A percentile compares a stretch with the other conserved stretches of the same genome.
Conservation (phyloP, 2,329 filamentous ascomycete genomes). For the Ceratocystis ficicola region DNA sequence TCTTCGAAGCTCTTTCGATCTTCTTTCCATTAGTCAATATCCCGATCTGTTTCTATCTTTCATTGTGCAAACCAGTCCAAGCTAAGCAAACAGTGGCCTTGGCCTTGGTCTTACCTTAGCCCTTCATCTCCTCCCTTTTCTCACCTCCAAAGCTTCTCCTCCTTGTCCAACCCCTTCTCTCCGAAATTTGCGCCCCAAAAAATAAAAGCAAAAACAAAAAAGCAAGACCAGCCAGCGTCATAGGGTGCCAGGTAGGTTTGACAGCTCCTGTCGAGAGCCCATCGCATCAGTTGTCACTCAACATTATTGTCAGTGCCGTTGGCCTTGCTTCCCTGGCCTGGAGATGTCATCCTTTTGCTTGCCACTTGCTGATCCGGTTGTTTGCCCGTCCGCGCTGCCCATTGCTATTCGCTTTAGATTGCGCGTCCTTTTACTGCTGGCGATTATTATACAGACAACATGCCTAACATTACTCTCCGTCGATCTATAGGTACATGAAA, state of each 20-base stretch:
- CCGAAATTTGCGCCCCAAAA: background rate
- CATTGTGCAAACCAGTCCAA: background rate
- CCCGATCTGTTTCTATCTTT: background rate
- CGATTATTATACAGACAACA: no score
- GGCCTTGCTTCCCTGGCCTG: background rate
- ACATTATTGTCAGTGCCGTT: background rate
- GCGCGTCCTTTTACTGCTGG: no score
- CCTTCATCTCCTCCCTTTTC: conserved; percentile 24
- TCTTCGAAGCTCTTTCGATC: background rate
- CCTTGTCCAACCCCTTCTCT: background rate
- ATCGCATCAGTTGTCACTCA: background rate
- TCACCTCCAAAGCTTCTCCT: background rate
- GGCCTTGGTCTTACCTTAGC: conserved; percentile 23
- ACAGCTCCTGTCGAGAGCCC: background rate
- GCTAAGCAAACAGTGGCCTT: conserved; percentile 20
- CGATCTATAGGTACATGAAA: background rate
- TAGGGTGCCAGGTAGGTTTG: background rate
- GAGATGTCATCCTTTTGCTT: no score
- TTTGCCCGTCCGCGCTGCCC: no score
- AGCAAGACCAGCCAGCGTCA: background rate
- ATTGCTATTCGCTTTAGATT: no score
- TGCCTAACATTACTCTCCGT: no score
- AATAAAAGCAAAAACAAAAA: background rate
- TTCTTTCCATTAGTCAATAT: background rate
- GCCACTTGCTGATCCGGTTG: no score